Conservation (phyloP, 1,284 basidiomycete genomes). For the Xerocomus alliaceus region DNA sequence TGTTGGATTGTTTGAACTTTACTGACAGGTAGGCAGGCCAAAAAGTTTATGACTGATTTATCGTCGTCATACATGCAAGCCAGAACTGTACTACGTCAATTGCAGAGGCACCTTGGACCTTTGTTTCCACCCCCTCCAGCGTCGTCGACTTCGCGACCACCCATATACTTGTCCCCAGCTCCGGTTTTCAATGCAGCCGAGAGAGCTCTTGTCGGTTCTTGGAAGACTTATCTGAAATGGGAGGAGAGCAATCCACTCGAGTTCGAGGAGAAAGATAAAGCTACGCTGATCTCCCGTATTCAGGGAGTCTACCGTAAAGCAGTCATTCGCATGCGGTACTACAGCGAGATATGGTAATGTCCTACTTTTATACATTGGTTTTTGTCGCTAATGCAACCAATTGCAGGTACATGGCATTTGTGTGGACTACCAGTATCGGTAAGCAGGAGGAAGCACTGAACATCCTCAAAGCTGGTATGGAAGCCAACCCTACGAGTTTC, state of each 20-base stretch:
- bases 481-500: conserved; percentile 88
- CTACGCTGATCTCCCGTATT: conserved; percentile 72
- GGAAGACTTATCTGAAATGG: conserved; percentile 95
- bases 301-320: conserved; percentile 89
- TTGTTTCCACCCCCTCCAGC: conserved; percentile 64
- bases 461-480: conserved; percentile 85
- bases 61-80: conserved; percentile 94
- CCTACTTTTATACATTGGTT: not conserved
- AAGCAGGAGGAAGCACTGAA: conserved; percentile 83
- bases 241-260: conserved; percentile 95
- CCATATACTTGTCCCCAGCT: conserved; percentile 70
- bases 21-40: conserved; percentile 62
- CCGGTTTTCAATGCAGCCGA: conserved; percentile 81
- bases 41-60: conserved; percentile 89
- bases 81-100: conserved; percentile 84
- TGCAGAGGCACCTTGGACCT: conserved; percentile 73
- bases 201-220: conserved; percentile 77
- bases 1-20: not conserved
- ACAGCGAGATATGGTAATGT: conserved; percentile 89
- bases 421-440: conserved; percentile 76
- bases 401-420: conserved; percentile 87
- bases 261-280: conserved; percentile 85
- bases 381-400: conserved; percentile 18
- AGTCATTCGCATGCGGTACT: conserved; percentile 90
- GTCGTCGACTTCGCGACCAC: conserved; percentile 47